Evolutionary conservation across 371 early-diverging fungal genomes (phyloP).

Genomic region (Mucor circinelloides): DNA sequence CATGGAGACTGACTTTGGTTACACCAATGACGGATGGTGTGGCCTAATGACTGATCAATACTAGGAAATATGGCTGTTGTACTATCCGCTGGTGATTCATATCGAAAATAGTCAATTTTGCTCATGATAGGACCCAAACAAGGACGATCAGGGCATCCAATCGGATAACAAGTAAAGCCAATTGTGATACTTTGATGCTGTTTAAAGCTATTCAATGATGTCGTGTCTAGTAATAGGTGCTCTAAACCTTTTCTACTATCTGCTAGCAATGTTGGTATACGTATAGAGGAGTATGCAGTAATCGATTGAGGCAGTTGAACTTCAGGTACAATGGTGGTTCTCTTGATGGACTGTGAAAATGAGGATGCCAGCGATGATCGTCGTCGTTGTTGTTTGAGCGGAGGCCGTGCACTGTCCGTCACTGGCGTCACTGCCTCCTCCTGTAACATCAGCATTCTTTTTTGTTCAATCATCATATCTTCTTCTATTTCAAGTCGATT

Average conservation of each 20-base stretch:
- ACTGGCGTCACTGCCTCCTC: neutral
- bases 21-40: conserved; percentile 45
- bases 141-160: conserved; percentile 55
- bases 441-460: conserved; percentile 16
- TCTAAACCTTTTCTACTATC: conserved; percentile 62
- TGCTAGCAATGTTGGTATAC: conserved; percentile 22
- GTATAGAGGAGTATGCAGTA: conserved; percentile 41
- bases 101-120: conserved; percentile 58
- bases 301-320: conserved; percentile 34
- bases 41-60: conserved; percentile 58
- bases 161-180: conserved; percentile 53
- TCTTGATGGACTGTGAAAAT: conserved; percentile 1
- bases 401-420: neutral
- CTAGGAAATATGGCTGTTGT: conserved; percentile 24
- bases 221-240: conserved; percentile 60
- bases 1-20: conserved; percentile 10
- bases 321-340: neutral
- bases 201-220: conserved; percentile 54
- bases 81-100: conserved; percentile 4
- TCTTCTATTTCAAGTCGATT: conserved; percentile 59
- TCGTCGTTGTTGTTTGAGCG: neutral
- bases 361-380: conserved; percentile 15
- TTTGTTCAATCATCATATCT: conserved; percentile 24
- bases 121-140: conserved; percentile 59
- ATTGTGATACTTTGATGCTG: conserved; percentile 62